Evolutionary conservation across 305 asterid species (phyloP).

Genomic region (Fraxinus sp.): DNA sequence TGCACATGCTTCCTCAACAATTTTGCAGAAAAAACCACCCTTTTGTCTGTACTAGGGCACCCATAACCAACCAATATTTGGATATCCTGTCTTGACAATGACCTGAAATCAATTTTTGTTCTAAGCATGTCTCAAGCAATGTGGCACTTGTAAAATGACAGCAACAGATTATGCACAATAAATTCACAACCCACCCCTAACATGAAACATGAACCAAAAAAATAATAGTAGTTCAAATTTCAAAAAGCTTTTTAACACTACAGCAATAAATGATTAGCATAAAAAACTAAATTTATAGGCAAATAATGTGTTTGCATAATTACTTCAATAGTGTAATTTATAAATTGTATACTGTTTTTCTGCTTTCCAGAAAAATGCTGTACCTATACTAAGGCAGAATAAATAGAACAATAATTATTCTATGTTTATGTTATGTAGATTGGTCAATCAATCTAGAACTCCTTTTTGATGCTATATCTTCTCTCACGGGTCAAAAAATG

Average conservation of each 20-base stretch:
- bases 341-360: neutral
- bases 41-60: constrained; percentile 79
- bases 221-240: neutral
- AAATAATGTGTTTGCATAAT: neutral
- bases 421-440: neutral
- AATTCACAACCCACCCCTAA: constrained; percentile 1
- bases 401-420: neutral
- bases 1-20: constrained; percentile 76
- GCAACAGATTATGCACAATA: neutral
- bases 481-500: neutral
- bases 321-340: neutral
- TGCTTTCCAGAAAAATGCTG: neutral
- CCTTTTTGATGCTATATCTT: neutral
- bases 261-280: neutral
- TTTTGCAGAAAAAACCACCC: constrained; percentile 70
- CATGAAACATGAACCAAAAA: neutral
- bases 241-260: neutral
- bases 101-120: constrained; percentile 58
- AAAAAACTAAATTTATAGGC: neutral
- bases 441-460: neutral
- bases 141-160: neutral
- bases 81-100: constrained; percentile 85
- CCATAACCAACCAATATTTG: constrained; percentile 95
- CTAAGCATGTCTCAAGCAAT: constrained; percentile 21
- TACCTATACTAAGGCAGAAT: neutral